phyloP scores from a whole-genome alignment of 2,329 filamentous ascomycete genomes.

The Botryosphaeria dothidea region DNA sequence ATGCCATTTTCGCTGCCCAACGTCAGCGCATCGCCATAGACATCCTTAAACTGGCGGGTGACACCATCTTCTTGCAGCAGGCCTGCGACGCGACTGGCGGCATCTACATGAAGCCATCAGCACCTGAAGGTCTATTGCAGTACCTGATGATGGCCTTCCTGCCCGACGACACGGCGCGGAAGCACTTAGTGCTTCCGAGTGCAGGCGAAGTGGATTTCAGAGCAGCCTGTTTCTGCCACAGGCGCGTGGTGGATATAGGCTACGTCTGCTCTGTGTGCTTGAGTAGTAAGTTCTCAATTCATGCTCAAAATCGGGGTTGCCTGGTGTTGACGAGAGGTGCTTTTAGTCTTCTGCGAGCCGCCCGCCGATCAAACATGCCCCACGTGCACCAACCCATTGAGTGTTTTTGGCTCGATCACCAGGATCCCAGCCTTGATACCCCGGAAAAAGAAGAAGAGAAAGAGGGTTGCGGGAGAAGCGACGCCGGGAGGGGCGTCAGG shows the following conservation, averaged over 20 bases:
- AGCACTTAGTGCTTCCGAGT: slow-evolving; percentile 73
- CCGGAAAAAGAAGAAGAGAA: slow-evolving; percentile 40
- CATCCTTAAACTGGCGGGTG: slow-evolving; percentile 80
- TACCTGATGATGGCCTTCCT: slow-evolving; percentile 94
- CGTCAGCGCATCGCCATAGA: slow-evolving; percentile 87
- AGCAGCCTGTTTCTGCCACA: slow-evolving; percentile 97
- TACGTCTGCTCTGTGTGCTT: slow-evolving; percentile 97
- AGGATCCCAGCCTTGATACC: slow-evolving; percentile 38
- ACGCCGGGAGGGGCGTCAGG: slow-evolving; percentile 23
- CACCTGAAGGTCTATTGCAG: slow-evolving; percentile 68
- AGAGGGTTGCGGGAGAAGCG: slow-evolving; percentile 32
- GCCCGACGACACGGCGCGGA: slow-evolving; percentile 66
- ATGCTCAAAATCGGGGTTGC: neutral
- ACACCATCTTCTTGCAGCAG: slow-evolving; percentile 92
- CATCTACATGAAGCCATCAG: slow-evolving; percentile 63
- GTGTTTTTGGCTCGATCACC: slow-evolving; percentile 34
- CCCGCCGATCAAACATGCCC: slow-evolving; percentile 37
- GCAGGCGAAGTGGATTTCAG: slow-evolving; percentile 91
- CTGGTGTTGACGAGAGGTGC: neutral
- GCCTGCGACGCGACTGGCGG: slow-evolving; percentile 74
- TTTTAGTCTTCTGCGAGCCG: slow-evolving; percentile 38
- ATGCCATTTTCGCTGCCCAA: slow-evolving; percentile 93
- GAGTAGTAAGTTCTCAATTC: slow-evolving; percentile 60
- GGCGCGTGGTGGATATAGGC: slow-evolving; percentile 84
- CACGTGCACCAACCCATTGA: slow-evolving; percentile 42